Base-by-base conservation (phyloP, 1,284 basidiomycete species). In the Papiliotrema flavescens region DNA sequence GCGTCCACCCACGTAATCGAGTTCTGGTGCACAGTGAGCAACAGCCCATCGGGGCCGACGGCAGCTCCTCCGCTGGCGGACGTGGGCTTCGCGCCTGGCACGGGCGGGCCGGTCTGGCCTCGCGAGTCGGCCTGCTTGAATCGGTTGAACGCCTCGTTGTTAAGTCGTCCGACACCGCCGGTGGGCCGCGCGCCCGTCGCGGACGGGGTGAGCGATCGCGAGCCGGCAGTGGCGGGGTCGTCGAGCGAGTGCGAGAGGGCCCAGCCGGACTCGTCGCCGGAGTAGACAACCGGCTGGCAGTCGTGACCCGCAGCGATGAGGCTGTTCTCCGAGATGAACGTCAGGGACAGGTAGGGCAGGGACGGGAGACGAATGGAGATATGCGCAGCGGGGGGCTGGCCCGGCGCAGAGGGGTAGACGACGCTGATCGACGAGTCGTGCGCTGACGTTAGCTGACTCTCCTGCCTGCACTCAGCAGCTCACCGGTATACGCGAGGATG, bases 221-320 rank as follows among this genome's bases (percentile, higher is more conserved):
- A 56, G 24, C 75, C 81, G n/a, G 82, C 79, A 56, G 64, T 51
- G 14, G 73, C 54, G 20, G 75, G 69, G 59, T 94, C 90, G 68
- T 97, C 93, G 62, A 97, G 82, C 55, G 86, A 89, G n/a, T 89
- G 86, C 48, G 83, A 77, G 53, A 84, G 78, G 49, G 82, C 79
- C 92, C 92, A 96, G 2, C 89, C 89, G 37, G 73, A 77, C 50
- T 81, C 79, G 44, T 80, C 81, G 11, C 90, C 91, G 2, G 83
- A 80, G 77, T 90, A 93, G 24, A 95, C 83, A 34, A 94, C 80
- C 0, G 96, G 96, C 75, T 96, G 92, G 78, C 96, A 98, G 73
- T 98, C 96, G 77, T 99, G 95, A 0, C 96, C 96, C 0, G 93
- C 96, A 0, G 91, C 93, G 35, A 98, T 82, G 62, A 97, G 76